Base-by-base conservation (phyloP, 2,329 filamentous ascomycete species). In the Trichophaea hybrida region DNA sequence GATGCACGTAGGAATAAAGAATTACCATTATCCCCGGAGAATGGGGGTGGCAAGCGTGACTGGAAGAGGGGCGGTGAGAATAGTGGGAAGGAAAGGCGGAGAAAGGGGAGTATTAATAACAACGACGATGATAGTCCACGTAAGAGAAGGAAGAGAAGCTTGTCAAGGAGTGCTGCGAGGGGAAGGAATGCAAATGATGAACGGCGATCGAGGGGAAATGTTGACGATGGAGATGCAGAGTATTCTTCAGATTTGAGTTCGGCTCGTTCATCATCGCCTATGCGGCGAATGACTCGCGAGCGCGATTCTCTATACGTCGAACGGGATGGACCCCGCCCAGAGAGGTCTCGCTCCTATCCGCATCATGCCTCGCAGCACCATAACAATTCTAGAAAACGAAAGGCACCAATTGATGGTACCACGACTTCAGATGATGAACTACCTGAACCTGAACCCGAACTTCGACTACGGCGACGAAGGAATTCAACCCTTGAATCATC, bases 221-320 rank as follows among this genome's bases (percentile, higher is more conserved):
- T 57, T 10, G 62, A 65, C 44, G 56, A 58, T 43, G 62, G 61
- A 17, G 62, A 66, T 33, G 62, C 66, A 32, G 64, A 61, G 13
- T 65, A 65, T 55, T 68, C 66, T 38, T 69, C 67, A 46, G 66
- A 67, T 49, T 55, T 69, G 58, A 66, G 64, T 44, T 66, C 67
- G 40, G 64, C 61, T 13, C 63, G 58, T 38, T 63, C 64, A 35
- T 66, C 64, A 38, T 64, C 63, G 43, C 63, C 63, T 24, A 55
- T 40, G 59, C 56, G 58, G 34, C 17, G 52, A 35, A 60, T n/a
- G 48, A 48, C 13, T 52, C 59, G 52, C 59, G 61, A 8, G 8
- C 44, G 17, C 7, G 12, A 12, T 13, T 49, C 15, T 12, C 44
- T 49, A 12, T 15, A 13, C 10, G 24, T 49, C 44, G 50, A 53